Base-by-base conservation (phyloP, 23 red algal species). In the Gracilaria vermiculophylla region DNA sequence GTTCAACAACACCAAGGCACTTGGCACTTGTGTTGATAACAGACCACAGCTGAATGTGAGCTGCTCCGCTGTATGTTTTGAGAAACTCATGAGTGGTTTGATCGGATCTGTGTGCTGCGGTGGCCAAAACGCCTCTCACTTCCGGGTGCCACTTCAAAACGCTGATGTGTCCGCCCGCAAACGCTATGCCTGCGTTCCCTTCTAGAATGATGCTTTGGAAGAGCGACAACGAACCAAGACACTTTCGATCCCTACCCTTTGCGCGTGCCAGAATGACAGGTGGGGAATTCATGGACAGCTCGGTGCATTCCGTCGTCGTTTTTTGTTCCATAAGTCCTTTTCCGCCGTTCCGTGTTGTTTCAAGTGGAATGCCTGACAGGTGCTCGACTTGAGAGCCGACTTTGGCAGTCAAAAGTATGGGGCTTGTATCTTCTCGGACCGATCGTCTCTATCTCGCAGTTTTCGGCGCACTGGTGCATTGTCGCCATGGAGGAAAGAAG, bases 1-100 rank as follows among this genome's bases (percentile, higher is more conserved):
- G 84, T 9, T 39, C 50, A 49, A 88, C 54, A 13, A 88, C 60
- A 48, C 66, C 84, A 23, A 88, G 21, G 47, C 69, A 88, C 7
- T 13, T 16, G 3, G 84, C 45, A 3, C 13, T 35, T 62, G 28
- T 51, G 2, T 40, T 25, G 35, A 21, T 13, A 43, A 88, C 19
- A 17, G 16, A 36, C 84, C 84, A 88, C 19, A 88, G 16, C 53
- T 88, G 84, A 64, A 88, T 88, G 53, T 88, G 84, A 37, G 44
- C 84, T 35, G 54, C 24, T 19, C 84, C 84, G 40, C 34, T 43
- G 36, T 88, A 88, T 1, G 42, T 57, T 13, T 77, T 45, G 48
- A 88, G 65, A 37, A 88, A 32, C 48, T 77, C 70, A 66, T 88
- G 84, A 31, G 43, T 33, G n/a, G 48, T 66, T 19, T 64, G 47